Percentiles rank a stretch among this genome's conserved stretches.
Conservation (phyloP, 2,329 filamentous ascomycete genomes). For the Pochonia chlamydosporia region DNA sequence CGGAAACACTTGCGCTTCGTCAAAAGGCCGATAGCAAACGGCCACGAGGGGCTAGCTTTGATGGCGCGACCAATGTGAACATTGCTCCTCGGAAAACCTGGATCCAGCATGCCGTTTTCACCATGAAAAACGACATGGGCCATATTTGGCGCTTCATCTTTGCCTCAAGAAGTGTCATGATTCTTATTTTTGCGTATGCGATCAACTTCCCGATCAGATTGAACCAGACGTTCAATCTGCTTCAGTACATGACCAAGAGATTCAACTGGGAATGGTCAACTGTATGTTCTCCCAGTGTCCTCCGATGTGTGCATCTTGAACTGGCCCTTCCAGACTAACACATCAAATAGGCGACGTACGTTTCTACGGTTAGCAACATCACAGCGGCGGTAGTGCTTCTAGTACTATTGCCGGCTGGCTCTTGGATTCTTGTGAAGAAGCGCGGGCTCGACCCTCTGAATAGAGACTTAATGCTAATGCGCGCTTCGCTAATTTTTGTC, state of each 20-base stretch:
- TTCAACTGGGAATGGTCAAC: constrained; percentile 43
- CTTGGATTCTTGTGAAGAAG: constrained; percentile 24
- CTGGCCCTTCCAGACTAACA: not conserved
- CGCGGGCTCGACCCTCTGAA: constrained; percentile 23
- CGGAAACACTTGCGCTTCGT: constrained; percentile 36
- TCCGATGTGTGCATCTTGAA: not conserved
- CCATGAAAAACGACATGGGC: constrained; percentile 21
- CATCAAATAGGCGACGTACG: constrained; percentile 30
- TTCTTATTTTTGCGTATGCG: constrained; percentile 29
- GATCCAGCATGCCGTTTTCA: constrained; percentile 19
- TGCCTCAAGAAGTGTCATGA: constrained; percentile 28
- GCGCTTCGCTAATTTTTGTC: constrained; percentile 25
- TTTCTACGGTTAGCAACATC: constrained; percentile 32
- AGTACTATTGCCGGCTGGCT: constrained; percentile 29
- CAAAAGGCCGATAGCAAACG: constrained; percentile 20
- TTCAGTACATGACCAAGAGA: constrained; percentile 49
- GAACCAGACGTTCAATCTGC: constrained; percentile 27
- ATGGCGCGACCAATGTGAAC: not conserved
- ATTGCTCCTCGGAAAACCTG: constrained; percentile 4
- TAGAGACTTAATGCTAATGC: constrained; percentile 35
- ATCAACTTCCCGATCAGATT: constrained; percentile 23
- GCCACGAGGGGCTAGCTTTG: constrained; percentile 5
- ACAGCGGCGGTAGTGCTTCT: constrained; percentile 32
- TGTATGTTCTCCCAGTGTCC: constrained; percentile 16
- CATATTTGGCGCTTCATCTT: constrained; percentile 35